A percentile compares a stretch with the other conserved stretches of the same genome.
Conservation (phyloP, 1,284 basidiomycete genomes). For the Sphaerobolus stellatus region DNA sequence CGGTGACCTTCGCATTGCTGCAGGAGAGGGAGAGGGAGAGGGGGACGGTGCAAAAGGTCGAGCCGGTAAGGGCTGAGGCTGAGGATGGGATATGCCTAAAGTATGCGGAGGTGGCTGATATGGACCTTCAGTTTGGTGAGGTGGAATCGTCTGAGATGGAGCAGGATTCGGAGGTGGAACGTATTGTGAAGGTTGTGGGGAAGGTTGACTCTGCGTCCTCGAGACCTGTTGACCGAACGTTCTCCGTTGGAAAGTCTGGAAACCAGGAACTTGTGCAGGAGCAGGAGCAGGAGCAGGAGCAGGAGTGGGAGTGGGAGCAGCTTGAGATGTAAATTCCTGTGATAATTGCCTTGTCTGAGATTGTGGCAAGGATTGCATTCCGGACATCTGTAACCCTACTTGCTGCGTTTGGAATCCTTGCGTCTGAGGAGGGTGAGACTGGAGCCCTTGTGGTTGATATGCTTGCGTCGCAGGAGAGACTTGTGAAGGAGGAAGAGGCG, state of each 20-base stretch:
- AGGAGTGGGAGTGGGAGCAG: background rate
- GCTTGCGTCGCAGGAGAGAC: background rate
- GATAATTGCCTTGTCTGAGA: background rate
- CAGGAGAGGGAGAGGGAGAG: background rate
- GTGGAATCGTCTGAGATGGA: background rate
- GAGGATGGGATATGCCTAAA: no score
- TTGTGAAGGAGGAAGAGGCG: background rate
- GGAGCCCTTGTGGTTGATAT: background rate
- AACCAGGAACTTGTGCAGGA: background rate
- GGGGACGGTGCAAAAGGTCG: background rate
- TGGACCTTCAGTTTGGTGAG: background rate
- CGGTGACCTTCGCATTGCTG: background rate
- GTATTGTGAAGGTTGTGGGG: no score
- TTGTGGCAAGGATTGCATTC: background rate
- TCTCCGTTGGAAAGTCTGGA: background rate
- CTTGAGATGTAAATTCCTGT: background rate
- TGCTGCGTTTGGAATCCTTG: background rate
- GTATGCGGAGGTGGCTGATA: background rate
- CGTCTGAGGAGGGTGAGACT: background rate
- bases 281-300: background rate
- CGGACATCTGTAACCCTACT: background rate
- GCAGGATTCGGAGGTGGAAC: no score
- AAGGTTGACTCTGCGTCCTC: no score
- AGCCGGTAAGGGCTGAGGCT: background rate
- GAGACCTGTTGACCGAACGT: no score